phyloP scores from a whole-genome alignment of 495 filamentous ascomycete species.

The Aspergillus egyptiacus region DNA sequence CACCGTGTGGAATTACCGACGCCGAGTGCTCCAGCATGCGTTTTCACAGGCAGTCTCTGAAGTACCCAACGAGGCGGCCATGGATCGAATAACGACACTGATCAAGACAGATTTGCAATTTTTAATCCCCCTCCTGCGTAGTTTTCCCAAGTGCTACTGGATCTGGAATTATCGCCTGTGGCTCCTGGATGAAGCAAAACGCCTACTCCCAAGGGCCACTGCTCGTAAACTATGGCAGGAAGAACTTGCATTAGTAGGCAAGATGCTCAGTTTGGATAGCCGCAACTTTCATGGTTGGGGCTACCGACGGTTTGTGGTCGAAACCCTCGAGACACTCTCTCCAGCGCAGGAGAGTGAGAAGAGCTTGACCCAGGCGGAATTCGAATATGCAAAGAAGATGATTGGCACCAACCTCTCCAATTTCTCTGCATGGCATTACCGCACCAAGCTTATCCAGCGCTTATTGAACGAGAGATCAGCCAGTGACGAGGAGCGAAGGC shows the following conservation, averaged over 20 bases:
- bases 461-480: constrained; percentile 65
- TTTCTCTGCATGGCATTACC: constrained; percentile 94
- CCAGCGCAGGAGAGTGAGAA: constrained; percentile 33
- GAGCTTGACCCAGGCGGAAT: constrained; percentile 71
- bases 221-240: constrained; percentile 69
- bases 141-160: constrained; percentile 98
- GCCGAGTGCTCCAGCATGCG: constrained; percentile 52
- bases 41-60: constrained; percentile 29
- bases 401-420: constrained; percentile 78
- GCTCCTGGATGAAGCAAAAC: constrained; percentile 67
- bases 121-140: constrained; percentile 72
- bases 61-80: constrained; percentile 15
- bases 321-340: constrained; percentile 54
- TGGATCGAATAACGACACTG: constrained; percentile 39
- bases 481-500: constrained; percentile 52
- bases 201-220: constrained; percentile 47
- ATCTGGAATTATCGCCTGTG: constrained; percentile 97
- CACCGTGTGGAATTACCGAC: constrained; percentile 94
- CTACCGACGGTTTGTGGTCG: constrained; percentile 73
- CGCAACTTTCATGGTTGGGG: constrained; percentile 98
- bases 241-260: constrained; percentile 72
- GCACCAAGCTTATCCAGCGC: constrained; percentile 73
- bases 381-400: constrained; percentile 85
- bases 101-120: constrained; percentile 69
- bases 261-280: constrained; percentile 80